Evolutionary conservation across 108 stramenopile species (phyloP).

Genomic region (Skeletonema grethae): DNA sequence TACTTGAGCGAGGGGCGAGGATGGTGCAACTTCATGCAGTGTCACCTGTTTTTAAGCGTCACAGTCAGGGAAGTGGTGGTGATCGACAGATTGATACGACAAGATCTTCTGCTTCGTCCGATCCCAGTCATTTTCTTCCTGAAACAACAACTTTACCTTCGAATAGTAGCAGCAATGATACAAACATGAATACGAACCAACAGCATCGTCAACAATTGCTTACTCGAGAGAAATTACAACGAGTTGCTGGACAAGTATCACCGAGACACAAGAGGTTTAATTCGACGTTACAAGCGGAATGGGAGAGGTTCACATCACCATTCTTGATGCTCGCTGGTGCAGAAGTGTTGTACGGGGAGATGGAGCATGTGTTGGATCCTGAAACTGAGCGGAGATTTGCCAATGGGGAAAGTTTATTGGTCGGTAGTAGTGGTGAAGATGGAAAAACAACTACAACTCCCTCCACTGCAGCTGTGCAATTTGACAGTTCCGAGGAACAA

Average conservation of each 20-base stretch:
- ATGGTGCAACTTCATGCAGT: background rate
- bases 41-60: background rate
- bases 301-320: conserved; percentile 53
- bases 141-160: background rate
- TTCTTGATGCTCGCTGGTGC: conserved; percentile 41
- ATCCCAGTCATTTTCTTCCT: conserved; percentile 2
- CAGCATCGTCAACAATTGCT: background rate
- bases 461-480: background rate
- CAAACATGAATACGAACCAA: background rate
- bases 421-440: background rate
- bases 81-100: background rate
- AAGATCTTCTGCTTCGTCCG: conserved; percentile 6
- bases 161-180: background rate
- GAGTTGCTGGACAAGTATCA: conserved; percentile 1
- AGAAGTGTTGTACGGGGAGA: conserved; percentile 44
- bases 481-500: background rate
- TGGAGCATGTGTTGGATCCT: conserved; percentile 46
- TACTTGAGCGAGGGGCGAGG: conserved; percentile 19
- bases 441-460: background rate
- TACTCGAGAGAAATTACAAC: conserved; percentile 3
- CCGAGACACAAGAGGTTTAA: conserved; percentile 1
- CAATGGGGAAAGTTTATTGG: background rate
- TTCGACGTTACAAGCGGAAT: conserved; percentile 26
- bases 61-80: background rate
- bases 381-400: conserved; percentile 9